These are phyloP conservation scores for Myxozyma neotropica DNA, from an alignment of 805 yeast species.

Conservation along the genomic window DNA sequence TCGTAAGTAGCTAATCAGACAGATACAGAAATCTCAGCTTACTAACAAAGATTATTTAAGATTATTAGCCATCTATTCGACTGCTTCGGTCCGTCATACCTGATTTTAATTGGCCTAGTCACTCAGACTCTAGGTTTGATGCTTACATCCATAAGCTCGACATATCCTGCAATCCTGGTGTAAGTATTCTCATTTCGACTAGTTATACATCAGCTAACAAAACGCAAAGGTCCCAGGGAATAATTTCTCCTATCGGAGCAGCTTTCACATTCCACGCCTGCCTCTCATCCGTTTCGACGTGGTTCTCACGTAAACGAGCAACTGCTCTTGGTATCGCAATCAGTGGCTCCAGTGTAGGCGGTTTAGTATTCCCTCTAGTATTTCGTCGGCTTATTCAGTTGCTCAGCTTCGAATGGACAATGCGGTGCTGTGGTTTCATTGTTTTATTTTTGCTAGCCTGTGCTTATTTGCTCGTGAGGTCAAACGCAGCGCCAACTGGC, in stretches of 20 bases:
- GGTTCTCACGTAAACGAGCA: slow-evolving; percentile 50
- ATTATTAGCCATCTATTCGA: slow-evolving; percentile 33
- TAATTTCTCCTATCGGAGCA: slow-evolving; percentile 51
- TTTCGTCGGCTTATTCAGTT: slow-evolving; percentile 46
- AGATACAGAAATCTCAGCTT: background rate
- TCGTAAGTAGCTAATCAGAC: slow-evolving; percentile 3
- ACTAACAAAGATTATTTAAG: background rate
- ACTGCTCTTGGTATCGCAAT: slow-evolving; percentile 52
- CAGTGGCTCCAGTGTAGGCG: slow-evolving; percentile 56
- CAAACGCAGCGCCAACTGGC: slow-evolving; percentile 2
- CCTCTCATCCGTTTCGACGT: slow-evolving; percentile 50
- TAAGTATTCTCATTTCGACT: slow-evolving; percentile 48
- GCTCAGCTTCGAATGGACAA: slow-evolving; percentile 57
- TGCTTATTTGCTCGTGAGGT: slow-evolving; percentile 33
- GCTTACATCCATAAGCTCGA: slow-evolving; percentile 44
- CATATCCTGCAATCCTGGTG: slow-evolving; percentile 55
- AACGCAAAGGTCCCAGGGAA: slow-evolving; percentile 53
- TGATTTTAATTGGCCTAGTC: slow-evolving; percentile 33
- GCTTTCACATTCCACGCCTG: slow-evolving; percentile 50
- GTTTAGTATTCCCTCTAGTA: slow-evolving; percentile 53
- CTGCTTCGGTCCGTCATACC: slow-evolving; percentile 21
- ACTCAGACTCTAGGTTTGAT: slow-evolving; percentile 39
- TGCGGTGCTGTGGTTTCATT: slow-evolving; percentile 52
- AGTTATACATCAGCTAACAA: slow-evolving; percentile 53
- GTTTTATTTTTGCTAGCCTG: slow-evolving; percentile 40